These are phyloP conservation scores for Starmera caribaea DNA, from an alignment of 805 yeast genomes.

Conservation along the genomic window DNA sequence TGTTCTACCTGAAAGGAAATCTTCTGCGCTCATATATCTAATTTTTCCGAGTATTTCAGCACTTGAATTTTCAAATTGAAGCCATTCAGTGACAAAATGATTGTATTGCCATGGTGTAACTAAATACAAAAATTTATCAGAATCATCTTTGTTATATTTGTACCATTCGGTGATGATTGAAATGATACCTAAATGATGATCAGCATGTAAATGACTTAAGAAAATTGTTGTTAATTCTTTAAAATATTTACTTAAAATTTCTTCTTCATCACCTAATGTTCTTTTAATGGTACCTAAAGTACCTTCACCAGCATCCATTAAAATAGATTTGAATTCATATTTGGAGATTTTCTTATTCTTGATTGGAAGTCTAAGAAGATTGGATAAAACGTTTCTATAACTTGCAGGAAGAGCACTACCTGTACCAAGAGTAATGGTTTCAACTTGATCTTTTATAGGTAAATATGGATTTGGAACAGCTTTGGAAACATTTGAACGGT, in stretches of 20 bases:
- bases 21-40: conserved; percentile 50
- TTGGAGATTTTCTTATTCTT: conserved; percentile 10
- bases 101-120: conserved; percentile 71
- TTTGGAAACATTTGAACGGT: conserved; percentile 11
- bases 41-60: conserved; percentile 31
- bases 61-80: conserved; percentile 31
- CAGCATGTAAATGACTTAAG: conserved; percentile 92
- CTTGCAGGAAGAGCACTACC: conserved; percentile 87
- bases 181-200: conserved; percentile 84
- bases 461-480: conserved; percentile 4
- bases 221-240: conserved; percentile 56
- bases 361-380: conserved; percentile 63
- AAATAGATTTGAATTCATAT: conserved; percentile 31
- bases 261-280: conserved; percentile 39
- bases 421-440: conserved; percentile 76
- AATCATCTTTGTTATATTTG: conserved; percentile 27
- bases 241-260: conserved; percentile 34
- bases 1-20: conserved; percentile 32
- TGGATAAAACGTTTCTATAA: conserved; percentile 77
- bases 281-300: conserved; percentile 68
- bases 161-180: conserved; percentile 65
- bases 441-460: conserved; percentile 42
- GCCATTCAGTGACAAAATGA: conserved; percentile 63
- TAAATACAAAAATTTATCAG: conserved; percentile 35
- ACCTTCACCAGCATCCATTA: conserved; percentile 95